Conservation (phyloP, 2,329 filamentous ascomycete species). For the Beauveria sp. region DNA sequence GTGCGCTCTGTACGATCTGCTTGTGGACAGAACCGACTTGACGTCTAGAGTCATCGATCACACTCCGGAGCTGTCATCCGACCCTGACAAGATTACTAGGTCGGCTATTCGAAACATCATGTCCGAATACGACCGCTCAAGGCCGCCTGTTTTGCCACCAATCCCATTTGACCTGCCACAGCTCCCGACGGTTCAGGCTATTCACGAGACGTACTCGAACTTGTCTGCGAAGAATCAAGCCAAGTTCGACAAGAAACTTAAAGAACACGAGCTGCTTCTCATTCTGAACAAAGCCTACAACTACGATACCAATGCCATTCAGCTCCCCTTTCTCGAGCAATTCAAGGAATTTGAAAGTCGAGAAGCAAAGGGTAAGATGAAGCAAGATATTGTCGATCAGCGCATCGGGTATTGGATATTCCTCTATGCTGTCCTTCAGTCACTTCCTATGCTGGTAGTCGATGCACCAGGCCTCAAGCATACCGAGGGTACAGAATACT, state of each 20-base stretch:
- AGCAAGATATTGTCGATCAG: constrained; percentile 62
- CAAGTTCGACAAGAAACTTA: constrained; percentile 65
- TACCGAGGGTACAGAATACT: constrained; percentile 71
- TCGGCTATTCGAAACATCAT: constrained; percentile 72
- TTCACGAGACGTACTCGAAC: constrained; percentile 56
- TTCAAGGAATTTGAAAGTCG: constrained; percentile 67
- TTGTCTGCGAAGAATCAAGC: constrained; percentile 66
- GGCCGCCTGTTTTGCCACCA: constrained; percentile 81
- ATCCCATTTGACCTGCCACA: constrained; percentile 84
- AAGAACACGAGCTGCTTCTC: constrained; percentile 68
- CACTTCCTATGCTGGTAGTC: constrained; percentile 67
- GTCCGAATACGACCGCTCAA: constrained; percentile 81
- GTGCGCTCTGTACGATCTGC: constrained; percentile 76
- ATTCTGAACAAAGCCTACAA: constrained; percentile 80
- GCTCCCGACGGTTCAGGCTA: constrained; percentile 60
- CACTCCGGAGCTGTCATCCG: constrained; percentile 45
- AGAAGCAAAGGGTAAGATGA: constrained; percentile 55
- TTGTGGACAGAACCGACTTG: constrained; percentile 71
- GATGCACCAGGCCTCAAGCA: constrained; percentile 64
- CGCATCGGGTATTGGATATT: constrained; percentile 76
- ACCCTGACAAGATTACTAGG: constrained; percentile 52
- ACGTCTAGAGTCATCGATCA: constrained; percentile 75
- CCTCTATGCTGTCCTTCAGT: constrained; percentile 70
- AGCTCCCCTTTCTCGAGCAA: constrained; percentile 57
- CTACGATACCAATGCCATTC: constrained; percentile 53